Percentiles rank a stretch among this genome's conserved stretches.
These are phyloP conservation scores for Leucogyrophana mollusca DNA, from an alignment of 768 basidiomycete genomes.

Conservation along the genomic window DNA sequence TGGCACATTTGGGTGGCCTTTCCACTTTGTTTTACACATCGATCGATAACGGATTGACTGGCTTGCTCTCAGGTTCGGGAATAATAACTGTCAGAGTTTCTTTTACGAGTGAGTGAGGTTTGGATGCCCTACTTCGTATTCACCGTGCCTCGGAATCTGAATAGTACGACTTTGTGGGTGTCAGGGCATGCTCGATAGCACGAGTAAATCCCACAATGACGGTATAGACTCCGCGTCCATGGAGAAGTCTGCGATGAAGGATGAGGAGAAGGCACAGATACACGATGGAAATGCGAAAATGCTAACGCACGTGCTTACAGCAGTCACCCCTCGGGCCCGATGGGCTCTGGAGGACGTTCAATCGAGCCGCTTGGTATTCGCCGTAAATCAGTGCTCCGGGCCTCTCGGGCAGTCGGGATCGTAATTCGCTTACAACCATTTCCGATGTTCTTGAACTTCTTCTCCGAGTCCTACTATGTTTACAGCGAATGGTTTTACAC, in stretches of 20 bases:
- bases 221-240: conserved; percentile 2
- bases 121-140: neutral
- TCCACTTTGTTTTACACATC: neutral
- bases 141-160: conserved; percentile 21
- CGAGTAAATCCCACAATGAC: neutral
- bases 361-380: conserved; percentile 28
- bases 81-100: conserved; percentile 29
- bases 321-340: conserved; percentile 2
- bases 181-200: conserved; percentile 25
- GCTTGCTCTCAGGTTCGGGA: conserved; percentile 30
- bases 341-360: conserved; percentile 23
- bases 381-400: conserved; percentile 22
- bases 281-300: neutral
- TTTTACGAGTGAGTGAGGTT: conserved; percentile 20
- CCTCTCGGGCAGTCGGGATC: too few species aligned
- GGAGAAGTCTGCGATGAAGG: neutral
- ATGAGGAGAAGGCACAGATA: conserved; percentile 9
- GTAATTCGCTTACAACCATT: conserved; percentile 10
- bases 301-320: conserved; percentile 1
- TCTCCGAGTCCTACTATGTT: conserved; percentile 31
- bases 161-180: conserved; percentile 33
- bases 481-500: conserved; percentile 31
- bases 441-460: conserved; percentile 38
- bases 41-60: conserved; percentile 24
- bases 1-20: conserved; percentile 15